Base-by-base conservation (phyloP, 176 grass and related monocot species). In the Carex cristatella region DNA sequence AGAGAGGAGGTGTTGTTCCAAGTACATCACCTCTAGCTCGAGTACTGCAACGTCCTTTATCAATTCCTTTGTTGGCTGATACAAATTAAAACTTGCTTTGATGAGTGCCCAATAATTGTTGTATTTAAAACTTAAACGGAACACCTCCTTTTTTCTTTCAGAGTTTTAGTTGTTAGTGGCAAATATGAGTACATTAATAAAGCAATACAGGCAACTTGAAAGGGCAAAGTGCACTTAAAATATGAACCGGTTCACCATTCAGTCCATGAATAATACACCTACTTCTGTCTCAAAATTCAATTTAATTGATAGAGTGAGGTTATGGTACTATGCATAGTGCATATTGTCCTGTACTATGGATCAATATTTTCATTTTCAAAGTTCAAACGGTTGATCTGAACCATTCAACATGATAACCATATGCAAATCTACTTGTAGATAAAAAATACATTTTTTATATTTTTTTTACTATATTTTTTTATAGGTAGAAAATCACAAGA, bases 11-110 rank as follows among this genome's bases (percentile, higher is more conserved):
- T 95, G 88, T 69, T 88, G 91, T 74, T 99, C 96, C 90, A 99
- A 92, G 81, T 90, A 93, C 83, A 95, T 90, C 61, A 99, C 93
- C 79, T 99, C 93, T 89, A 99, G 91, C 81, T 99, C 96, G 31
- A 95, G 86, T 79, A 99, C 83, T 65, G 93, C 85, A 84, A 99
- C 94, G 73, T 99, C 96, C 85, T 86, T 94, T 87, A 99, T 95
- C 80, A 99, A 53, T 53, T 89, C 81, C 71, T 95, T 92, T 46
- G 90, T 89, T 33, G 89, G 86, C 96, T 99, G 91, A 37, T 18
- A 88, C 66, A 59, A 57, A 56, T 93, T 55, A 44, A 48, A 80
- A 86, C 54, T 13, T 72, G 18, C 32, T 28, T 65, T 69, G 37
- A 18, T 76, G 83, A 16, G 85, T 56, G 15, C 1, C 44, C 0